Evolutionary conservation across 345 rosid genomes (phyloP).

Genomic region (Anastatica hierochuntica): DNA sequence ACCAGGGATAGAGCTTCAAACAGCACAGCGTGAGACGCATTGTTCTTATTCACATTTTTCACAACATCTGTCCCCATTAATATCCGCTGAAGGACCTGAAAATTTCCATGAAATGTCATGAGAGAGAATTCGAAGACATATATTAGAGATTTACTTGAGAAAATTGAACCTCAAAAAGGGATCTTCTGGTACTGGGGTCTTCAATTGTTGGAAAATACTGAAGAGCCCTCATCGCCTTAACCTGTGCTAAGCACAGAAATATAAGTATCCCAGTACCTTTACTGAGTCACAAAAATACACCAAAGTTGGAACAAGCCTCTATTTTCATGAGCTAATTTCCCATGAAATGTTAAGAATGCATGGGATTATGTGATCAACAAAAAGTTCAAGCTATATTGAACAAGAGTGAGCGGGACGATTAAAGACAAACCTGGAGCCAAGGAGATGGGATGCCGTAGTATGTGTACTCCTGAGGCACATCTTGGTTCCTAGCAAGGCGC

Average conservation of each 20-base stretch:
- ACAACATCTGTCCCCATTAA: conserved; percentile 99
- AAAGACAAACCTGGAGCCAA: conserved; percentile 87
- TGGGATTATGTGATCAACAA: neutral
- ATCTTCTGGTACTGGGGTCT: conserved; percentile 87
- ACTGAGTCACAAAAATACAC: conserved; percentile 4
- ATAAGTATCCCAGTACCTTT: conserved; percentile 15
- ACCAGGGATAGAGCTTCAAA: conserved; percentile 99
- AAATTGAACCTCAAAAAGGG: conserved; percentile 75
- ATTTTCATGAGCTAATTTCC: conserved; percentile 1
- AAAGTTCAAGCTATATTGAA: neutral
- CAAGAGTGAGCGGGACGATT: neutral
- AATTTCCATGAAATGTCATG: conserved; percentile 27
- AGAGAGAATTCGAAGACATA: conserved; percentile 7
- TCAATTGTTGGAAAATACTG: conserved; percentile 96
- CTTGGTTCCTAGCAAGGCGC: conserved; percentile 93
- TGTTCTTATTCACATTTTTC: conserved; percentile 97
- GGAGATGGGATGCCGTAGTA: conserved; percentile 99
- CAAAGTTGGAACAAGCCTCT: neutral
- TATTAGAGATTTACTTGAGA: conserved; percentile 6
- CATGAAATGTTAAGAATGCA: neutral
- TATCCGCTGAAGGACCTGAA: conserved; percentile 92
- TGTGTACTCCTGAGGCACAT: conserved; percentile 97
- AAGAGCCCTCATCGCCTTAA: conserved; percentile 97
- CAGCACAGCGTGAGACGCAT: conserved; percentile 98
- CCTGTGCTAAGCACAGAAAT: conserved; percentile 39